Evolutionary conservation across 2,329 filamentous ascomycete species (phyloP).

Genomic region (Trichophaea hybrida): DNA sequence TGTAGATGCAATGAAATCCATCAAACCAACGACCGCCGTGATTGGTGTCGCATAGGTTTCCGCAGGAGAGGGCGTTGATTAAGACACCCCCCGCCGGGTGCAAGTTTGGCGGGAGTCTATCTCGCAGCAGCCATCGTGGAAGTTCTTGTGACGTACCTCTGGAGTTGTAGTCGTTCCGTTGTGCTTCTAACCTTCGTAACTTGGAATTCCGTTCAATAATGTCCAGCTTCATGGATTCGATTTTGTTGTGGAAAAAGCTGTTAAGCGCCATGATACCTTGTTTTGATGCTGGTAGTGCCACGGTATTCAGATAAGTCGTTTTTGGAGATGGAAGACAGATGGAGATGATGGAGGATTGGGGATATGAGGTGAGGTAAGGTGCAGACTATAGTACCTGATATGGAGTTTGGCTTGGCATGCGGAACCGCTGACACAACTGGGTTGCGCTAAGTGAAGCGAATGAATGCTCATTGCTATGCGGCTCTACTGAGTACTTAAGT

Average conservation of each 20-base stretch:
- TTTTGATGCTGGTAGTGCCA: neutral
- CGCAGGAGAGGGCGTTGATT: too few relatives aligned
- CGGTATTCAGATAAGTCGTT: neutral
- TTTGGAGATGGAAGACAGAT: neutral
- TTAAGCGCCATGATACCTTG: conserved; percentile 85
- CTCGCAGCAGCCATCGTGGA: conserved; percentile 69
- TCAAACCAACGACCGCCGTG: conserved; percentile 46
- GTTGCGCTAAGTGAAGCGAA: too few relatives aligned
- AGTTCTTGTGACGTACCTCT: conserved; percentile 35
- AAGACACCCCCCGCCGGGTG: too few relatives aligned
- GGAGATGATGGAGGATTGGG: neutral
- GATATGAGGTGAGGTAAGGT: neutral
- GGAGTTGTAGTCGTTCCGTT: conserved; percentile 98
- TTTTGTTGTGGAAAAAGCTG: conserved; percentile 99
- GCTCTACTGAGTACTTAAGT: too few relatives aligned
- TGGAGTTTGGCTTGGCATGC: neutral
- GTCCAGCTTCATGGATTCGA: conserved; percentile 99
- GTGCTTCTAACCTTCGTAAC: conserved; percentile 83
- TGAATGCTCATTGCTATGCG: too few relatives aligned
- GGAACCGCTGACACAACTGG: neutral
- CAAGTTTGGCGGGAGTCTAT: conserved; percentile 44
- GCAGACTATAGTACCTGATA: neutral
- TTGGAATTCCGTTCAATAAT: conserved; percentile 98
- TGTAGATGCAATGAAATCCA: conserved; percentile 83
- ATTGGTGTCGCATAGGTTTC: too few relatives aligned